phyloP scores from a whole-genome alignment of 768 basidiomycete species.

The Pleurotus tuoliensis region DNA sequence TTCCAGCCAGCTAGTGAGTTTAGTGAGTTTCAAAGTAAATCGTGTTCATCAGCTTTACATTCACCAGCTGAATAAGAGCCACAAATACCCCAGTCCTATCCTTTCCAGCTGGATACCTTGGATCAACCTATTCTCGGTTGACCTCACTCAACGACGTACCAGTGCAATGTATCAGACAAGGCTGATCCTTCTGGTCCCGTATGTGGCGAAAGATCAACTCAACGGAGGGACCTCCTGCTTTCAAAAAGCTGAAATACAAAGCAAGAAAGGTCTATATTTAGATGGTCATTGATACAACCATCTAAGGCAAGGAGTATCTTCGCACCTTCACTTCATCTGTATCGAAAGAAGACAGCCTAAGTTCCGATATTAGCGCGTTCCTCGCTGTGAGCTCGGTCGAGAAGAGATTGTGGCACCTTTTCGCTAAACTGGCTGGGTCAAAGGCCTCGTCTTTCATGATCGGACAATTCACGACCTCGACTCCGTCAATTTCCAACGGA shows the following conservation, averaged over 20 bases:
- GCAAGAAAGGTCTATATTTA: constrained; percentile 25
- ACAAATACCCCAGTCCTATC: constrained; percentile 38
- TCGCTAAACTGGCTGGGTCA: constrained; percentile 21
- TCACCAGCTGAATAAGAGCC: constrained; percentile 26
- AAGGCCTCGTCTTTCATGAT: constrained; percentile 22
- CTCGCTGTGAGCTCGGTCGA: no score
- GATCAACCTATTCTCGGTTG: not conserved
- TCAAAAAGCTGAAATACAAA: constrained; percentile 26
- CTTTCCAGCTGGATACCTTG: constrained; percentile 32
- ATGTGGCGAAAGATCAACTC: constrained; percentile 32
- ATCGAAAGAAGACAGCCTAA: constrained; percentile 24
- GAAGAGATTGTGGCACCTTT: not conserved
- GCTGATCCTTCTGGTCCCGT: constrained; percentile 31
- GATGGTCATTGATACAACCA: not conserved
- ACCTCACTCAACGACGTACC: constrained; percentile 19
- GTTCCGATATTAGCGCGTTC: no score
- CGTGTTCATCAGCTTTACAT: not conserved
- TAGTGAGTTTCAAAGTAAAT: not conserved
- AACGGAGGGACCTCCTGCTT: constrained; percentile 26
- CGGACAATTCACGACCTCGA: constrained; percentile 26
- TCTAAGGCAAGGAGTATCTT: not conserved
- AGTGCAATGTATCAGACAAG: constrained; percentile 40
- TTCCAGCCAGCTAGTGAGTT: constrained; percentile 31
- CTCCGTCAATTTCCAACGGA: constrained; percentile 25
- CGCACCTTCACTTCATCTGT: constrained; percentile 21